Conservation (phyloP, 2,329 filamentous ascomycete genomes). For the Leptodontidium sp. region DNA sequence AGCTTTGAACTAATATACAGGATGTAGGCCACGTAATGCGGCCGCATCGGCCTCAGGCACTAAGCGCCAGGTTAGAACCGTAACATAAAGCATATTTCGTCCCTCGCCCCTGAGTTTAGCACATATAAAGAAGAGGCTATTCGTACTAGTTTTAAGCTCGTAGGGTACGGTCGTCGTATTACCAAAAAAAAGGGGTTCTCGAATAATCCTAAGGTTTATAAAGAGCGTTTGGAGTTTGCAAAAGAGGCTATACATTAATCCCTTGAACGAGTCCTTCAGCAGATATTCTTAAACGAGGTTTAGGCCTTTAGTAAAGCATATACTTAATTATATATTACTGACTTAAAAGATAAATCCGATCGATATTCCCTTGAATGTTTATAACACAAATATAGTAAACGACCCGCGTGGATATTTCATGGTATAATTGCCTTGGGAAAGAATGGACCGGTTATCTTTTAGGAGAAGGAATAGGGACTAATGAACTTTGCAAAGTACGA, state of each 20-base stretch:
- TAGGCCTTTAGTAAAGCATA: constrained; percentile 20
- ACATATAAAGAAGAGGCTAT: background rate
- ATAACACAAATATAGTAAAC: constrained; percentile 23
- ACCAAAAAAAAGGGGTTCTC: constrained; percentile 21
- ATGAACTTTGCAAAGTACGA: constrained; percentile 23
- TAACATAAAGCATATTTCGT: constrained; percentile 1
- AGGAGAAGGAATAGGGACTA: background rate
- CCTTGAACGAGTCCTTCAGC: background rate
- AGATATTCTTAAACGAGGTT: constrained; percentile 30
- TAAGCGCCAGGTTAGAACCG: too few relatives aligned
- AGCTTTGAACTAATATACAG: too few relatives aligned
- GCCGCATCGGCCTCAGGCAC: too few relatives aligned
- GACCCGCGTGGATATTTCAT: constrained; percentile 20
- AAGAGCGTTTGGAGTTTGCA: background rate
- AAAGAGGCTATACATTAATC: constrained; percentile 10
- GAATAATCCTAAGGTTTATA: constrained; percentile 9
- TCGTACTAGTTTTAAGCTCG: background rate
- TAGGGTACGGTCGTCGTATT: background rate
- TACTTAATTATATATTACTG: constrained; percentile 2
- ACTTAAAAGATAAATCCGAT: background rate
- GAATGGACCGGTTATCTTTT: constrained; percentile 19
- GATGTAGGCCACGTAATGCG: too few relatives aligned
- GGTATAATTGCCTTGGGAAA: constrained; percentile 12
- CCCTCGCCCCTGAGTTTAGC: background rate
- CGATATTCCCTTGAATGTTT: background rate